phyloP scores from a whole-genome alignment of 352 stramenopile species.

The Globisporangium radiosum region DNA sequence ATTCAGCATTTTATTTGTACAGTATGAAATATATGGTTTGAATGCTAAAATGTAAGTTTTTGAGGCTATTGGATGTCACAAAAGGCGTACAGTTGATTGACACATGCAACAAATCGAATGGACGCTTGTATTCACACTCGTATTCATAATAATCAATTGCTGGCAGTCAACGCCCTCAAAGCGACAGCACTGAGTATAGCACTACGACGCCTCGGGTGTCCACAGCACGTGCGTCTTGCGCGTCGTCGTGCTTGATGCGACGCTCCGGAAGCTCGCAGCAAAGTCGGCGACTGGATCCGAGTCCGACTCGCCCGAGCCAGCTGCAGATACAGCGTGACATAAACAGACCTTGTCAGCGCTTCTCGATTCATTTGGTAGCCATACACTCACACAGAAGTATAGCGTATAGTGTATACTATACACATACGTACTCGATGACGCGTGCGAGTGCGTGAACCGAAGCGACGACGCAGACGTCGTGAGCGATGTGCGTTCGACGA shows the following conservation, averaged over 20 bases:
- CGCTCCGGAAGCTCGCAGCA: neutral
- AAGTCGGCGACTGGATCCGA: neutral
- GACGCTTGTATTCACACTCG: no score
- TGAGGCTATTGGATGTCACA: no score
- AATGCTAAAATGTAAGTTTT: no score
- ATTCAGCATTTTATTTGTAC: no score
- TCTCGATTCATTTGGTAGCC: neutral
- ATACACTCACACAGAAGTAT: neutral
- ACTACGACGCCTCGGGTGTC: no score
- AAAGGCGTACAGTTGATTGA: no score
- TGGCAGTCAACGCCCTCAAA: no score
- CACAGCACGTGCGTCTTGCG: neutral
- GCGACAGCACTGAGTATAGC: no score
- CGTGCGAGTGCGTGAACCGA: conserved; percentile 4
- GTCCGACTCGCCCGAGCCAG: neutral
- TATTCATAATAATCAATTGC: no score
- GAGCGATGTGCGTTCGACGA: conserved; percentile 2
- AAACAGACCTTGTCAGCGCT: neutral
- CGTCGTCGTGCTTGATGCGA: neutral
- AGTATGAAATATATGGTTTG: no score
- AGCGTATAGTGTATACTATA: no score
- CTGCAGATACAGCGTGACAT: neutral
- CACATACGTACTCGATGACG: neutral
- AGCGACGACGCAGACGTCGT: conserved; percentile 4
- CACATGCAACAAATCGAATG: no score